Base-by-base conservation (phyloP, 208 protist genomes). In the Trypanosoma vivax region DNA sequence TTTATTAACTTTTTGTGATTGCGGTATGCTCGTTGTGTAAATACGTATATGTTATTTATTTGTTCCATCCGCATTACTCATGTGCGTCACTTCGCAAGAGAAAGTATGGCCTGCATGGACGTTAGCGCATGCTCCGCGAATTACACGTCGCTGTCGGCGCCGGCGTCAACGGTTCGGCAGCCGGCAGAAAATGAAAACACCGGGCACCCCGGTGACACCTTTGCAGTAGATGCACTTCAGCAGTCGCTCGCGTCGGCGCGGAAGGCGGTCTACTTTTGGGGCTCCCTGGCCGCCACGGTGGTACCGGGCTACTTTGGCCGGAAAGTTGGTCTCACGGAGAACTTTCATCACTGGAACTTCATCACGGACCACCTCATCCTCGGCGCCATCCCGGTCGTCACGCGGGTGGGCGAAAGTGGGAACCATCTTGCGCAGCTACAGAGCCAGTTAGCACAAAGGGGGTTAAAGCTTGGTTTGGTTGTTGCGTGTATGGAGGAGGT, bases 291-390 rank as follows among this genome's bases (percentile, higher is more conserved):
- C 25, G 86, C 79, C n/a, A 94, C 82, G 9, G 77, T 76, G 2
- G 65, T 90, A 23, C 82, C 82, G 1, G 87, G 83, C 6, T 90
- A 89, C 58, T 59, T 94, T 23, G 83, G 83, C 9, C 73, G 77
- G 7, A 77, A 88, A 52, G 41, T 78, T 0, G 87, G 87, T 13
- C 39, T 91, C 10, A 86, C 78, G 3, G 48, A 50, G 0, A 62
- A 83, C 56, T 94, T 89, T 58, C 49, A 78, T 18, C 87, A 94
- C 49, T 94, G 87, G 87, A 91, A 91, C 48, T 88, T 79, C 50
- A 83, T 94, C 24, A 69, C 66, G 0, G 71, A 87, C 41, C 45
- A 65, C 9, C 48, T 90, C 25, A 76, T 94, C 16, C 69, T 94
- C 5, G 87, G 87, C n/a, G 87, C 87, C 14, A 64, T 94, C 21